Evolutionary conservation across 2,329 filamentous ascomycete species (phyloP).

Genomic region (Colletotrichum sp.): DNA sequence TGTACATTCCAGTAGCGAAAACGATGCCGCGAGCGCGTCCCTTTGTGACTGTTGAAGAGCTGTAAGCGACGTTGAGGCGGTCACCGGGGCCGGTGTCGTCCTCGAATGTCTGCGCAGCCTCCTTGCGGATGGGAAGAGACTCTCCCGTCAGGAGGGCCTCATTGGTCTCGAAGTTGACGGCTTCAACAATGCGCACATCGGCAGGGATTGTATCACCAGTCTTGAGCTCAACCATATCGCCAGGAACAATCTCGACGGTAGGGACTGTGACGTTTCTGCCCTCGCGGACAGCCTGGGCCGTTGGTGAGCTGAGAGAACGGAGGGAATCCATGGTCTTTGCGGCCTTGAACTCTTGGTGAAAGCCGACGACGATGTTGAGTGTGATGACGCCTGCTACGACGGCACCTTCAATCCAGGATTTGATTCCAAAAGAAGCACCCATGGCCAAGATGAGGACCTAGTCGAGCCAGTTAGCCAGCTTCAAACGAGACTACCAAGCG

Average conservation of each 20-base stretch:
- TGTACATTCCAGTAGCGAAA: constrained; percentile 65
- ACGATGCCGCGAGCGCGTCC: constrained; percentile 65
- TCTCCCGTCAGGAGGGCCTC: constrained; percentile 70
- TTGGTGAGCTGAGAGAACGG: constrained; percentile 47
- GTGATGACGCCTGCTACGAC: constrained; percentile 62
- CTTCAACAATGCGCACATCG: constrained; percentile 61
- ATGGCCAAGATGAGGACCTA: constrained; percentile 61
- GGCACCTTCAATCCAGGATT: constrained; percentile 65
- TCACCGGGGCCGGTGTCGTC: constrained; percentile 56
- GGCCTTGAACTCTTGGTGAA: constrained; percentile 49
- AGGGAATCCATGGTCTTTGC: constrained; percentile 56
- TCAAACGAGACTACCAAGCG: neutral
- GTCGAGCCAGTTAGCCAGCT: neutral
- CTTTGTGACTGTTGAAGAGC: constrained; percentile 66
- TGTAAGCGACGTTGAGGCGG: constrained; percentile 66
- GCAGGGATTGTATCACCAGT: constrained; percentile 67
- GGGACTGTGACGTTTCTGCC: constrained; percentile 41
- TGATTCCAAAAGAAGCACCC: constrained; percentile 61
- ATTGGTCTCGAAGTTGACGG: constrained; percentile 72
- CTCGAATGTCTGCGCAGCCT: constrained; percentile 45
- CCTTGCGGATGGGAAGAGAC: constrained; percentile 64
- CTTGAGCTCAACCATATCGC: constrained; percentile 60
- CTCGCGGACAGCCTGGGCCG: constrained; percentile 46
- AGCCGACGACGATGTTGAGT: constrained; percentile 62
- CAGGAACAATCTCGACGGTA: constrained; percentile 55